Conservation (phyloP, 306 rosid species). For the Vigna hirtella region DNA sequence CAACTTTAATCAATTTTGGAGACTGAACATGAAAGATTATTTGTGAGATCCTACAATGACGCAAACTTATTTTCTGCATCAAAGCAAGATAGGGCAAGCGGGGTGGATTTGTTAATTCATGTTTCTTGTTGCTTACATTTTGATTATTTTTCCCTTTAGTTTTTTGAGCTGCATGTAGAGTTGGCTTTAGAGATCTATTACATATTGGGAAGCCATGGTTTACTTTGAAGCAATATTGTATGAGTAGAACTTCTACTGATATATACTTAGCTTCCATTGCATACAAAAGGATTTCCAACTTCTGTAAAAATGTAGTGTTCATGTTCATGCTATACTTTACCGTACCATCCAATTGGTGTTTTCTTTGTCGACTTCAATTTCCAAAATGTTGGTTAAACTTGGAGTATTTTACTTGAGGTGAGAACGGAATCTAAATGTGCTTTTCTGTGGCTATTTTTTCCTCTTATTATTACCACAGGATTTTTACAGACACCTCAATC, state of each 20-base stretch:
- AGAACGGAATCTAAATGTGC: conserved; percentile 1
- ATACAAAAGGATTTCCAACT: conserved; percentile 48
- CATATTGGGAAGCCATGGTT: conserved; percentile 57
- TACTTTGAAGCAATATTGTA: conserved; percentile 49
- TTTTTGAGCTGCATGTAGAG: conserved; percentile 70
- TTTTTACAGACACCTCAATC: neutral
- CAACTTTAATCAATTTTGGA: conserved; percentile 45
- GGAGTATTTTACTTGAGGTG: conserved; percentile 3
- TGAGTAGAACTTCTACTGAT: conserved; percentile 45
- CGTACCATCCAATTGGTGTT: conserved; percentile 10
- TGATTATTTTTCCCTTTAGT: too few relatives aligned
- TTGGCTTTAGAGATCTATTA: conserved; percentile 65
- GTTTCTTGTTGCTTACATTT: conserved; percentile 61
- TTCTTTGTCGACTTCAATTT: conserved; percentile 28
- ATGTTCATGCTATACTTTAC: conserved; percentile 23
- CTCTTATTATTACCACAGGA: neutral
- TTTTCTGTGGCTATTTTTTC: neutral
- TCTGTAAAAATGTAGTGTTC: conserved; percentile 45
- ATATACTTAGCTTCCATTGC: conserved; percentile 44
- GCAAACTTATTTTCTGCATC: conserved; percentile 41
- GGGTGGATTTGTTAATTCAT: conserved; percentile 74
- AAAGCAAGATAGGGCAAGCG: conserved; percentile 42
- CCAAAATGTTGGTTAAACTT: neutral
- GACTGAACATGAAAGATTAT: conserved; percentile 38
- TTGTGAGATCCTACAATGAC: conserved; percentile 41